Evolutionary conservation across 2,329 filamentous ascomycete genomes (phyloP), one percentile per base, ranked within the genome.

Genomic region (Penicillium sp.): DNA sequence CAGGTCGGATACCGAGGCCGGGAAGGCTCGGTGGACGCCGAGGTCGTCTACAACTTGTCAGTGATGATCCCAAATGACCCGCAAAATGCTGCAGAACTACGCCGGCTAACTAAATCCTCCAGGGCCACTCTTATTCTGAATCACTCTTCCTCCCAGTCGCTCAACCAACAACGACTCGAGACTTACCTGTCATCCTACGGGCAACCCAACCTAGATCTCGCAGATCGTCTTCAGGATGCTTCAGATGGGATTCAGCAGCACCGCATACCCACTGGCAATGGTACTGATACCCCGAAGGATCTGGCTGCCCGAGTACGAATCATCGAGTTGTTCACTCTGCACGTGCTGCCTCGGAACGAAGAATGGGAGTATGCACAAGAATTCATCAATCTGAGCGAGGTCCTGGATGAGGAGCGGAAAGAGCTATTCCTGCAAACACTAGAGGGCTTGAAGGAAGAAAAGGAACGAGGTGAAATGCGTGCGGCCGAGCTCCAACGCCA

Each of bases 311-410:
- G 93, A 50, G 89, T 97, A 66, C 96, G 96, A 80, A 91, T 99
- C 45, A 86, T 99, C 55, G 95, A 99, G 79, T 84, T 99, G 9
- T 99, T 97, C 77, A 96, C 93, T 1, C 85, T 99, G 4, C 95
- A 99, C 74, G 92, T 98, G 8, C 86, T 99, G n/a, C 88, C 94
- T 5, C 86, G 92, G 57, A 98, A 97, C 70, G 89, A 92, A 59
- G 93, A 98, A 79, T 99, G 95, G 95, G 92, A 97, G 61, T 97
- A 97, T 71, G 92, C 95, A 4, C 87, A 88, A 62, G 91, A 96
- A 70, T 98, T 98, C 76, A 96, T 98, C 72, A 88, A 85, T 71
- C 87, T 92, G 72, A 95, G 89, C 75, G 89, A 94, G 51, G 88
- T 97, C 28, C 84, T 99, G 1, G 94, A 98, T 75, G 94, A 97